Evolutionary conservation across 441 rosid genomes (phyloP), one percentile per base, ranked within the genome.

Genomic region (Croton laevigatus): DNA sequence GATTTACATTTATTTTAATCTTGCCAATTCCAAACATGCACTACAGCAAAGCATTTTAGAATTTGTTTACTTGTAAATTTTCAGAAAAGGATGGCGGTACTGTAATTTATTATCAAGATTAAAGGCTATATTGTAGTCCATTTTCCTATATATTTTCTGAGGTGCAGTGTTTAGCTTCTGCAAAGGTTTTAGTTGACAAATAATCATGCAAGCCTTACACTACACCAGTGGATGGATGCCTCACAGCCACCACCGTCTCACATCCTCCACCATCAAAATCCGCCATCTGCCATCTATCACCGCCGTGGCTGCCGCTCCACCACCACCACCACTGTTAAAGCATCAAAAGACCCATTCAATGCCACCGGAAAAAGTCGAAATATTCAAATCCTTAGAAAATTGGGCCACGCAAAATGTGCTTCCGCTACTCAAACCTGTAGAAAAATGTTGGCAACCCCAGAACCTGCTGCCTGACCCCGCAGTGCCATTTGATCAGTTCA

Each of bases 401-500:
- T 87, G 90, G 94, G 90, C 91, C 8, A 13, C 75, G 5, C 11
- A 78, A 3, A 65, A 80, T 10, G 75, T 89, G 23, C 59, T 89
- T 1, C 83, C 84, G 1, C 65, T 85, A 0, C 89, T 89, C 3
- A 89, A 84, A 78, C 94, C 90, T 0, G 90, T 87, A 12, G 85
- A 87, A 7, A 53, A 84, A 8, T 87, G 88, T 78, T 89, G 91
- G 94, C 90, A 89, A 53, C 91, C 91, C 14, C 83, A 85, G 38
- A 65, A 76, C 5, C 87, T 87, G 62, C 67, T 89, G 13, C 90
- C 94, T 7, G 86, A 87, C 71, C 81, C 91, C 9, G 8, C 83
- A 3, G 27, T 67, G 6, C 73, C 85, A 1, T 20, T 27, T 14
- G 78, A 73, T 6, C 90, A 83, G 38, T 86, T 87, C 82, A 34